phyloP scores from a whole-genome alignment of 2,329 filamentous ascomycete genomes.

The Beauveria medogensis region DNA sequence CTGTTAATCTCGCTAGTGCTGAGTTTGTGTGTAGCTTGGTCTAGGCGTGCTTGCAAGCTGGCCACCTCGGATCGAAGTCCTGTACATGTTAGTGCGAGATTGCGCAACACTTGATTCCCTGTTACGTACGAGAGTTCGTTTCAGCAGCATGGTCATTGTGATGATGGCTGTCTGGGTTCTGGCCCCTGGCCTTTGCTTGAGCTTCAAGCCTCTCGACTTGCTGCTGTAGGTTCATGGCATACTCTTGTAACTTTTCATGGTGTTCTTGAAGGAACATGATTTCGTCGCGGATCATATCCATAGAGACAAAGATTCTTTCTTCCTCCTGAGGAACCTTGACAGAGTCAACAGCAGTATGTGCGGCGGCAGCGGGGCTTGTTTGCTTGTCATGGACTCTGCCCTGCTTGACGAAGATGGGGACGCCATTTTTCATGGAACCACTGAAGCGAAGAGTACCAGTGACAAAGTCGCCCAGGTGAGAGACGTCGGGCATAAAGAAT shows the following conservation, averaged over 20 bases:
- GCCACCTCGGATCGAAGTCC: constrained; percentile 53
- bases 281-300: constrained; percentile 54
- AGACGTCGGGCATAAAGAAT: constrained; percentile 46
- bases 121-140: constrained; percentile 5
- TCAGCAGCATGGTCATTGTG: neutral
- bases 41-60: constrained; percentile 52
- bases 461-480: constrained; percentile 49
- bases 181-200: constrained; percentile 34
- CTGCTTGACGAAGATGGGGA: constrained; percentile 48
- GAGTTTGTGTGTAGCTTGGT: constrained; percentile 54
- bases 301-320: constrained; percentile 50
- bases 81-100: constrained; percentile 19
- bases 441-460: constrained; percentile 46
- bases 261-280: constrained; percentile 48
- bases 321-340: constrained; percentile 45
- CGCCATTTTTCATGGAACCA: constrained; percentile 42
- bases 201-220: constrained; percentile 43
- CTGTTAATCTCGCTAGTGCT: constrained; percentile 56
- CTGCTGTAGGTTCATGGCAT: constrained; percentile 44
- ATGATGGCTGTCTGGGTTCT: constrained; percentile 17
- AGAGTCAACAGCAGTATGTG: constrained; percentile 42
- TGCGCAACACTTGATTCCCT: neutral
- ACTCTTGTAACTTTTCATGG: constrained; percentile 46
- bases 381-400: constrained; percentile 40
- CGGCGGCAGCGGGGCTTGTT: constrained; percentile 23